A percentile compares a stretch with the other conserved stretches of the same genome.
phyloP scores from a whole-genome alignment of 805 yeast genomes.

The Kazachstania viticola region DNA sequence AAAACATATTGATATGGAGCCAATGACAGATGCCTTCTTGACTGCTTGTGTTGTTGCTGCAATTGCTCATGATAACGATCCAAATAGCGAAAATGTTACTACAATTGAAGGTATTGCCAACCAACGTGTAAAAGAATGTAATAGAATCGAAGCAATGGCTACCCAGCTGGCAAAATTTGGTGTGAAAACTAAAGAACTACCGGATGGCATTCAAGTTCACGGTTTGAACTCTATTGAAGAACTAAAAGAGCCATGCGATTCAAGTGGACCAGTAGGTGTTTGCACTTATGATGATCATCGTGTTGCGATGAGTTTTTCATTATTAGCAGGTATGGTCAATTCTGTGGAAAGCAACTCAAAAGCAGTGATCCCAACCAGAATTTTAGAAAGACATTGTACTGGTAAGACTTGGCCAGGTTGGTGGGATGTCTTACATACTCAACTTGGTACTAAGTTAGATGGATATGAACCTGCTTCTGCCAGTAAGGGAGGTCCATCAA shows the following conservation, averaged over 20 bases:
- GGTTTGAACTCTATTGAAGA: conserved; percentile 44
- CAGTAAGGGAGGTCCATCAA: conserved; percentile 3
- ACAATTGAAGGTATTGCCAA: conserved; percentile 92
- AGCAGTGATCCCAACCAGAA: conserved; percentile 42
- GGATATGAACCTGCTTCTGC: conserved; percentile 48
- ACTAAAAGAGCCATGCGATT: conserved; percentile 52
- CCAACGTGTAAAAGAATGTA: conserved; percentile 96
- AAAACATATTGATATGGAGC: conserved; percentile 87
- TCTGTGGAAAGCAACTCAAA: conserved; percentile 1
- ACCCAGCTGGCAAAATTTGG: conserved; percentile 83
- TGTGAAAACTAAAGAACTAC: conserved; percentile 70
- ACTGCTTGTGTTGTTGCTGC: conserved; percentile 97
- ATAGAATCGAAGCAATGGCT: conserved; percentile 92
- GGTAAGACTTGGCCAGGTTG: conserved; percentile 99
- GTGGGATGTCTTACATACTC: conserved; percentile 87
- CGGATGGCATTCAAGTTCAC: conserved; percentile 82
- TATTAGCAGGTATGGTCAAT: conserved; percentile 62
- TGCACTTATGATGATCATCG: conserved; percentile 90
- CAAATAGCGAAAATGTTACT: conserved; percentile 38
- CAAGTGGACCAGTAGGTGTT: conserved; percentile 40
- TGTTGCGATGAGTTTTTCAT: conserved; percentile 94
- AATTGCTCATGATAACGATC: conserved; percentile 49
- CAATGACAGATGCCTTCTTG: conserved; percentile 97
- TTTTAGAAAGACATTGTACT: conserved; percentile 83
- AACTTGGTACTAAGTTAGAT: conserved; percentile 50